phyloP scores from a whole-genome alignment of 805 yeast genomes.

The Torulaspora quercuum region DNA sequence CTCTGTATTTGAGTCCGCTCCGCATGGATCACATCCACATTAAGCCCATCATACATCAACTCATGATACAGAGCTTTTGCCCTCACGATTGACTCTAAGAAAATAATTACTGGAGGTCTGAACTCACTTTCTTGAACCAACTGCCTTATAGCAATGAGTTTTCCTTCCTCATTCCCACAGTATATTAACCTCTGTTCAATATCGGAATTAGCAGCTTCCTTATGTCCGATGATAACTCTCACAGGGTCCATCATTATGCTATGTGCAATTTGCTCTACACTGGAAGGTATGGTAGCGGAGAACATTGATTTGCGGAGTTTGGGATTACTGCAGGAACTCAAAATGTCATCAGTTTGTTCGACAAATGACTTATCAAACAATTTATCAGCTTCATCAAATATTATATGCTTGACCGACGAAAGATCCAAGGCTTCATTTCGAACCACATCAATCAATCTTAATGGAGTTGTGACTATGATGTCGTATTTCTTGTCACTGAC shows the following conservation, averaged over 20 bases:
- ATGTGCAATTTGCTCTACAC: conserved; percentile 83
- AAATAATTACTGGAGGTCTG: conserved; percentile 88
- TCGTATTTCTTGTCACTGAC: conserved; percentile 65
- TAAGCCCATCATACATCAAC: conserved; percentile 81
- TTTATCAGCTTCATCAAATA: conserved; percentile 95
- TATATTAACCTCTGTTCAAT: conserved; percentile 80
- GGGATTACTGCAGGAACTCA: conserved; percentile 43
- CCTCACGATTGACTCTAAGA: conserved; percentile 85
- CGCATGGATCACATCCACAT: conserved; percentile 94
- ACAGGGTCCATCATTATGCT: conserved; percentile 81
- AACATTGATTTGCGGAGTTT: conserved; percentile 69
- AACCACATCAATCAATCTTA: conserved; percentile 77
- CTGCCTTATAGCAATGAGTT: conserved; percentile 84
- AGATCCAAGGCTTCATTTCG: conserved; percentile 59
- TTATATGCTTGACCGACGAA: conserved; percentile 62
- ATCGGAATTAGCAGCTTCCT: conserved; percentile 83
- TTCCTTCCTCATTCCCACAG: conserved; percentile 96
- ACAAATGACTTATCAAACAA: conserved; percentile 82
- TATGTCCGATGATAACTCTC: conserved; percentile 85
- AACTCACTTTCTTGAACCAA: conserved; percentile 80
- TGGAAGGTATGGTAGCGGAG: conserved; percentile 93
- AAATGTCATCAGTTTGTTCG: conserved; percentile 84
- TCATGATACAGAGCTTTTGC: conserved; percentile 96
- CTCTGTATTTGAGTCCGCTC: conserved; percentile 89
- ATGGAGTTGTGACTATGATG: conserved; percentile 81